Evolutionary conservation across 1,284 basidiomycete genomes (phyloP), one percentile per base, ranked within the genome.

Genomic region (Agroathelia rolfsii): DNA sequence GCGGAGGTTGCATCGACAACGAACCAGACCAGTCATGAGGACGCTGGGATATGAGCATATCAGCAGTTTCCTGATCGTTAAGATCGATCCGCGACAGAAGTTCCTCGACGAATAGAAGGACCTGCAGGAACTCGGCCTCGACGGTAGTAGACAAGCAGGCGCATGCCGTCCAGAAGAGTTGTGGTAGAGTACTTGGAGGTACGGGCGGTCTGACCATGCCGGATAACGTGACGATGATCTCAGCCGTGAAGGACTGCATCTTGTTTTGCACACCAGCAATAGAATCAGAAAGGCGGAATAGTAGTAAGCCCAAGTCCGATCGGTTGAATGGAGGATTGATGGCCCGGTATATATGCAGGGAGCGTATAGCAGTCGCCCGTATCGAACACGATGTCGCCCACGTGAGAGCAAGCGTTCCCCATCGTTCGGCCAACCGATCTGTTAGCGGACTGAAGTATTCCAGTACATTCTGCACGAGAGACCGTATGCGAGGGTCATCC

Each of bases 381-480:
- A 92, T 86, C 3, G 88, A 83, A 46, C 87, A 92, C 1, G 80
- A 71, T 3, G 88, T 89, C 2, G 88, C 85, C 83, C 93, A 95
- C 20, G 67, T 59, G 38, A 95, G 61, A 3, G 88, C 85, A 18
- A 88, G 49, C 4, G 77, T 75, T 5, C 87, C 88, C 81, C 93
- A 92, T 31, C 74, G 66, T 41, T 84, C 74, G 17, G 74, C 64
- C 23, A 94, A 54, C n/a, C n/a, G n/a, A n/a, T n/a, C n/a, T n/a
- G n/a, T n/a, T 9, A 66, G 62, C 3, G 82, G 75, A 37, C 76
- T 72, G 10, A 86, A 60, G 15, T 81, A 82, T 32, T 74, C 66
- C 27, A 94, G 55, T 38, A 89, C 64, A 7, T 58, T 61, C n/a
- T 92, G 55, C 9, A 87, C 66, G 36, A 76, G 70, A 8, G 68